Percentiles rank a stretch among this genome's conserved stretches.
These are phyloP conservation scores for Scheffersomyces segobiensis DNA, from an alignment of 1,139 yeast genomes.

Conservation along the genomic window DNA sequence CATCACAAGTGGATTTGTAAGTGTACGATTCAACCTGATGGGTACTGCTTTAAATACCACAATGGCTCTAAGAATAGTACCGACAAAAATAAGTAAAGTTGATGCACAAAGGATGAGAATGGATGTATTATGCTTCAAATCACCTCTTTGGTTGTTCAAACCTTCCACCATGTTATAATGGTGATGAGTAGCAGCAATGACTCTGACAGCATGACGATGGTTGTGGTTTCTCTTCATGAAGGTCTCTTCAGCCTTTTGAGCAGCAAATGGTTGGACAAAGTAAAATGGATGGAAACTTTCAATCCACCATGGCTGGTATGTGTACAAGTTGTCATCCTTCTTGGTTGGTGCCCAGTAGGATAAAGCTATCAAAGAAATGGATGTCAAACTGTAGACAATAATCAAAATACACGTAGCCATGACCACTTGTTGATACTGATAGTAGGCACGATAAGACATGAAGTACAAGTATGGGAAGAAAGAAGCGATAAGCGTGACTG, in stretches of 20 bases:
- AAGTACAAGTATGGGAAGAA: constrained; percentile 63
- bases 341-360: constrained; percentile 61
- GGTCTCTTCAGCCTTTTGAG: constrained; percentile 49
- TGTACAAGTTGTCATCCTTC: constrained; percentile 53
- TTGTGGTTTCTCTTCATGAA: constrained; percentile 51
- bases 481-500: constrained; percentile 69
- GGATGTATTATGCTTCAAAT: constrained; percentile 49
- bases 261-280: constrained; percentile 52
- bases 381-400: constrained; percentile 57
- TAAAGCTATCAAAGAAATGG: constrained; percentile 48
- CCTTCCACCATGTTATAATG: constrained; percentile 46
- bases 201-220: constrained; percentile 52
- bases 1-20: constrained; percentile 53
- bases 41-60: constrained; percentile 44
- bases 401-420: constrained; percentile 60
- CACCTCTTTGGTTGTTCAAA: constrained; percentile 44
- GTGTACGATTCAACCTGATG: constrained; percentile 24
- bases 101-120: constrained; percentile 50
- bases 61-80: constrained; percentile 60
- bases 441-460: constrained; percentile 45
- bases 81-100: constrained; percentile 54
- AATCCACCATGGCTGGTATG: constrained; percentile 83
- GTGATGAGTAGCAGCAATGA: constrained; percentile 49
- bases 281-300: constrained; percentile 58
- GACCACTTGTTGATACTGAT: constrained; percentile 56